These are phyloP conservation scores for Stereum hirsutum DNA, from an alignment of 1,284 basidiomycete genomes.

Conservation along the genomic window DNA sequence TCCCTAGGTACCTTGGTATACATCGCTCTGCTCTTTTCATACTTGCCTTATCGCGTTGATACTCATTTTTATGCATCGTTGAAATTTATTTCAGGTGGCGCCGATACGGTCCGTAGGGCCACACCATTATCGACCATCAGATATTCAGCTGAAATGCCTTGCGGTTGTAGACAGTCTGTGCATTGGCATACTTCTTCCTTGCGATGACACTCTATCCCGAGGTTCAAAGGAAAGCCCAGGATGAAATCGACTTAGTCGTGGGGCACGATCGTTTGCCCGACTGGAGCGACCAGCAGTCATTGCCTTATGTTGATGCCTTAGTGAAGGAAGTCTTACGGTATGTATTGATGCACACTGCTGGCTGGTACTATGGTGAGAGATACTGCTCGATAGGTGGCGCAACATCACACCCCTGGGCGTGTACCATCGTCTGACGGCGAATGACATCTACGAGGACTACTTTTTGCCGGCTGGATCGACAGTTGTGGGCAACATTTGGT, in stretches of 20 bases:
- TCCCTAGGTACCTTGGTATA: constrained; percentile 8
- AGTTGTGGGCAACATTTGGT: constrained; percentile 23
- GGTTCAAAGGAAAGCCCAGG: constrained; percentile 17
- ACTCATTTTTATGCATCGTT: background rate
- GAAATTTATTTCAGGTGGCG: background rate
- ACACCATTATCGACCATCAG: background rate
- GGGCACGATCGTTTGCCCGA: constrained; percentile 13
- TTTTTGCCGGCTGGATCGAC: constrained; percentile 25
- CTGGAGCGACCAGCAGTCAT: constrained; percentile 9
- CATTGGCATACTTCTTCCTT: constrained; percentile 14
- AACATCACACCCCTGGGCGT: background rate
- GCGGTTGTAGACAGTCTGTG: constrained; percentile 12
- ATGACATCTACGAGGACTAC: constrained; percentile 29
- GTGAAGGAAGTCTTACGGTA: constrained; percentile 15
- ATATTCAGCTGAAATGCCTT: background rate
- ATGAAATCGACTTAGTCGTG: constrained; percentile 14
- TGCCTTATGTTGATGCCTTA: constrained; percentile 15
- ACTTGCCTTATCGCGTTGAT: no score
- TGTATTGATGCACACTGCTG: no score
- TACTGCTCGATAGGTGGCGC: constrained; percentile 5
- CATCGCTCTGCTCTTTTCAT: background rate
- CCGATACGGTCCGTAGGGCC: background rate
- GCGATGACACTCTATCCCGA: constrained; percentile 18
- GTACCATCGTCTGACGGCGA: constrained; percentile 16
- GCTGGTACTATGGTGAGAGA: constrained; percentile 15